Base-by-base conservation (phyloP, 495 filamentous ascomycete genomes). In the Melanomma pulvis-pyrius region DNA sequence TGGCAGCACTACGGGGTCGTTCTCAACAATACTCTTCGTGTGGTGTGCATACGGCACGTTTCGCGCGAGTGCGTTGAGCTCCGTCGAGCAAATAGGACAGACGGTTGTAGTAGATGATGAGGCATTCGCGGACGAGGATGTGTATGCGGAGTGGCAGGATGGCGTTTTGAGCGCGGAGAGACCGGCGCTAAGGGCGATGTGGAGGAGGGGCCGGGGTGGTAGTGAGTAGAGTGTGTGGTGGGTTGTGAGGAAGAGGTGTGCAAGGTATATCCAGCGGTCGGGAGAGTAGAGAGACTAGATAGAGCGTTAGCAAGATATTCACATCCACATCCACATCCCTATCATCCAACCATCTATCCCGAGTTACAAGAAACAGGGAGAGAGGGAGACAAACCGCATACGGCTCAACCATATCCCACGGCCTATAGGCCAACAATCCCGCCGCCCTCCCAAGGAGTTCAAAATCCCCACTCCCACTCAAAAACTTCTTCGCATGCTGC, bases 151-250 rank as follows among this genome's bases (percentile, higher is more conserved):
- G 80, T 98, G 93, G 76, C 94, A 98, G 12, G 92, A 86, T 0
- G 94, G 96, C 2, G 96, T 97, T 73, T 98, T 98, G 51, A 98
- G 88, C 1, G 94, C 92, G 0, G 93, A 97, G 22, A 98, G 83
- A 22, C 94, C 94, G 0, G 94, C 92, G 0, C 88, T 91, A 29
- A 98, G 83, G 17, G 94, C 96, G 66, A 92, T 91, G 75, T 97
- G 91, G 21, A 98, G 83, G n/a, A 96, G 82, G 1, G 96, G 96
- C 13, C 86, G 83, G 6, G 86, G 79, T 0, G 94, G 94, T 12
- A 98, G 81, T n/a, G 88, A 88, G 61, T 96, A 86, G 0, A 98
- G 87, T 28, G 84, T 85, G 80, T 97, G 91, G 78, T 97, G 90
- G 11, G 92, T 96, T 60, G 86, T 80, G 65, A 91, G 82, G 75